Conservation (phyloP, 805 yeast genomes). For the Lachancea cidri region DNA sequence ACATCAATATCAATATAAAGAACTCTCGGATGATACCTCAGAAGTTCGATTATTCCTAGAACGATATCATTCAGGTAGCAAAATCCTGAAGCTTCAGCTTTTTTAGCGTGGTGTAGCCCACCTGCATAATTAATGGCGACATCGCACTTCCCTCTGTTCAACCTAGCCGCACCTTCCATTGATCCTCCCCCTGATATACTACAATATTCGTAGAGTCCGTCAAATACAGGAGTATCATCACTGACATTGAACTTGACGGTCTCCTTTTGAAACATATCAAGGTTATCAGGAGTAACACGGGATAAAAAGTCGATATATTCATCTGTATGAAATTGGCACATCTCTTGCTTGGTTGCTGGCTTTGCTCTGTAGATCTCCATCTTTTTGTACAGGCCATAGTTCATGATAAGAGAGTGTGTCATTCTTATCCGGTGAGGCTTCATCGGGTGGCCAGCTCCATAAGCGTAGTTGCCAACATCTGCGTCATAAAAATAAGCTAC, state of each 20-base stretch:
- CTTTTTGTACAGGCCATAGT: constrained; percentile 77
- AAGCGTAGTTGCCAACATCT: constrained; percentile 96
- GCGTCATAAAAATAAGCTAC: constrained; percentile 82
- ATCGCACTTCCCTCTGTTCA: constrained; percentile 82
- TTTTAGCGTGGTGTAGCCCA: constrained; percentile 94
- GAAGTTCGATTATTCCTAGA: constrained; percentile 73
- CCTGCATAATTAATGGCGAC: constrained; percentile 97
- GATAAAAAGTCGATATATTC: constrained; percentile 79
- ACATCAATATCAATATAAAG: constrained; percentile 90
- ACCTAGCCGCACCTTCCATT: constrained; percentile 83
- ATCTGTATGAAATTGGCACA: constrained; percentile 76
- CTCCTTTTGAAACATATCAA: constrained; percentile 46
- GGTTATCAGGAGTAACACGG: constrained; percentile 70
- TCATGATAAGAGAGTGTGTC: constrained; percentile 84
- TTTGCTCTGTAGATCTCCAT: constrained; percentile 89
- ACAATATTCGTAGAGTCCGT: constrained; percentile 89
- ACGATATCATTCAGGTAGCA: constrained; percentile 95
- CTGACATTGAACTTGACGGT: constrained; percentile 75
- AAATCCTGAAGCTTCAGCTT: constrained; percentile 90
- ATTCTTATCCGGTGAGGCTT: constrained; percentile 91
- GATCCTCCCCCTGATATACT: constrained; percentile 90
- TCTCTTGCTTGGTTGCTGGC: constrained; percentile 74
- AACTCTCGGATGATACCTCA: constrained; percentile 88
- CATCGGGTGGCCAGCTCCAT: constrained; percentile 99
- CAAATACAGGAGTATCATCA: constrained; percentile 92